Base-by-base conservation (phyloP, 1,139 yeast species). In the Kurtzmaniella quercitrusa region DNA sequence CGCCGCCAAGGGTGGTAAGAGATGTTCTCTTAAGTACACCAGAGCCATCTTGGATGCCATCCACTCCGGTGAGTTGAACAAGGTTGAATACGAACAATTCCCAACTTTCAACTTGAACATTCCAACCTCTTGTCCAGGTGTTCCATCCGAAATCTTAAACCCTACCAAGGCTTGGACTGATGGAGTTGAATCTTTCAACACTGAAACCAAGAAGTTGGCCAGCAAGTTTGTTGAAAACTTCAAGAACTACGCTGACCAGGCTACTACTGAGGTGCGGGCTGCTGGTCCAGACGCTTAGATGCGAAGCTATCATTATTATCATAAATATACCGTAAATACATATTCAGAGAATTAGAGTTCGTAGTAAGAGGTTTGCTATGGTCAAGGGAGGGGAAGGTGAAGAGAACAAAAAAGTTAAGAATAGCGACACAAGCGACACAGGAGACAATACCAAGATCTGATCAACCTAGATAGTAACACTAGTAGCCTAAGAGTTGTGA, bases 1-100 rank as follows among this genome's bases (percentile, higher is more conserved):
- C 52, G 95, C 87, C 56, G 77, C 89, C 50, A 79, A 83, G 66
- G 98, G 98, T 58, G 98, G 98, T 63, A 85, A 87, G 77, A 86
- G 98, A 76, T 93, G 98, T 74, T 94, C 98, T 47, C 82, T 93
- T 70, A 93, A 93, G 71, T 91, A 90, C 82, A 93, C 98, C 50
- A 86, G 98, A 75, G 96, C 96, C 50, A 91, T 93, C 53, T 78
- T 93, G 63, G 96, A 93, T 66, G 83, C 97, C 43, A 91, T 93
- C 60, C 98, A 93, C 74, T 81, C 90, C 52, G 98, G 98, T 52
- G 84, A 85, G 59, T 79, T 93, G 59, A 81, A 80, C 54, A 73
- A 87, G 59, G 93, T 75, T 51, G 87, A 85, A 61, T 91, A 75
- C 68, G 98, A 91, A 73, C 74, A 74, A 43, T 84, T 87, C 74